A percentile compares a stretch with the other conserved stretches of the same genome.
Conservation (phyloP, 495 filamentous ascomycete species). For the Xylaria bambusicola region DNA sequence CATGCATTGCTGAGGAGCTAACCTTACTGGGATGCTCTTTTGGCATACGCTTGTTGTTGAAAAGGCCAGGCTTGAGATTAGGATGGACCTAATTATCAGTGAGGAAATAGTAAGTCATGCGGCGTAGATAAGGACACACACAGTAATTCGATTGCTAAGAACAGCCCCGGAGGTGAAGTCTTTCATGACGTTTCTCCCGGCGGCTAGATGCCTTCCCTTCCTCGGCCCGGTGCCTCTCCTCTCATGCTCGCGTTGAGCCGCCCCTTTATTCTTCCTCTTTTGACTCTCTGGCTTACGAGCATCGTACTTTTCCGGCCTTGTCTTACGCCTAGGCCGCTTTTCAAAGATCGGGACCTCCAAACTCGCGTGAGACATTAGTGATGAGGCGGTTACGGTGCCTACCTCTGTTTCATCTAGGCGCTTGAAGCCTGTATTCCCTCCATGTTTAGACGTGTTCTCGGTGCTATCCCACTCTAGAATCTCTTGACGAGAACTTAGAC, state of each 20-base stretch:
- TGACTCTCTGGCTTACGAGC: conserved; percentile 41
- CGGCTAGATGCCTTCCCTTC: conserved; percentile 32
- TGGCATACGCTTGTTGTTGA: conserved; percentile 70
- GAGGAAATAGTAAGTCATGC: conserved; percentile 16
- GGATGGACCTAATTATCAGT: conserved; percentile 56
- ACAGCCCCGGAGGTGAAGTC: conserved; percentile 68
- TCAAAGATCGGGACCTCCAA: conserved; percentile 44
- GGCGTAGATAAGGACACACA: conserved; percentile 36
- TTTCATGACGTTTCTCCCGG: conserved; percentile 56
- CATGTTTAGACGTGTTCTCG: conserved; percentile 12
- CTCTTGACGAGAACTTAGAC: conserved; percentile 1
- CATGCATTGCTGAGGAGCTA: not conserved
- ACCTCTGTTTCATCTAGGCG: conserved; percentile 13
- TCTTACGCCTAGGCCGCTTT: conserved; percentile 62
- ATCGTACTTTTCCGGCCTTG: conserved; percentile 59
- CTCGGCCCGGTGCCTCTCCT: conserved; percentile 28
- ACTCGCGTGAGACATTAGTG: conserved; percentile 15
- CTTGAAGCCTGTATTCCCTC: not conserved
- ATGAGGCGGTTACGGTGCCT: conserved; percentile 20
- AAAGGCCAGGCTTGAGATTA: conserved; percentile 60
- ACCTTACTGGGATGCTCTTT: conserved; percentile 51
- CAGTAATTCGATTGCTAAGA: conserved; percentile 62
- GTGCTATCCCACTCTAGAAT: not conserved
- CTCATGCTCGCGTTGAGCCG: no score
- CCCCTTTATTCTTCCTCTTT: no score